These are phyloP conservation scores for Diddensiella caesifluorescens DNA, from an alignment of 805 yeast genomes.

Conservation along the genomic window DNA sequence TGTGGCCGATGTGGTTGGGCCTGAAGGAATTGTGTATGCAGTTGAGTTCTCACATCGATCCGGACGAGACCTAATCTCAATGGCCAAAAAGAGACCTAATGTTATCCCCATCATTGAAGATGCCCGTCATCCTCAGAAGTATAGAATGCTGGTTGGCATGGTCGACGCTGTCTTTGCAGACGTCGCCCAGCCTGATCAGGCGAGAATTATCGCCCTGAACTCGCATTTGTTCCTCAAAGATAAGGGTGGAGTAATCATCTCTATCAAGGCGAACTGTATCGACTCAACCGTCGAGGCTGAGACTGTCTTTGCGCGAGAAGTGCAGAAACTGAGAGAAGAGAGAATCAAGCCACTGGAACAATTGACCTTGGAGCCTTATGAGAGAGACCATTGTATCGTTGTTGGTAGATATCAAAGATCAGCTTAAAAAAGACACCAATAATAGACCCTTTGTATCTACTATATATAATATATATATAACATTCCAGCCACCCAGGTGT, in stretches of 20 bases:
- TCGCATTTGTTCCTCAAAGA: conserved; percentile 97
- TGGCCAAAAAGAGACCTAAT: conserved; percentile 99
- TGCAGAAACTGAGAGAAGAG: conserved; percentile 97
- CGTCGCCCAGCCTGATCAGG: conserved; percentile 99
- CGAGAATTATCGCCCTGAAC: conserved; percentile 98
- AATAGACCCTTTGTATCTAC: neutral
- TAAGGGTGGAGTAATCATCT: conserved; percentile 97
- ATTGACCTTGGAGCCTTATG: conserved; percentile 98
- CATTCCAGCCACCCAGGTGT: too few species aligned
- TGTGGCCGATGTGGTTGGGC: conserved; percentile 97
- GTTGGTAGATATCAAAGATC: conserved; percentile 95
- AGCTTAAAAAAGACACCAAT: conserved; percentile 13
- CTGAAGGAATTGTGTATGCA: conserved; percentile 98
- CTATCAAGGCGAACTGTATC: conserved; percentile 99
- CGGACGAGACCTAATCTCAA: conserved; percentile 97
- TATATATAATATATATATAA: neutral
- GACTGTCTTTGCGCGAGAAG: conserved; percentile 99
- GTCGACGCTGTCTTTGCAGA: conserved; percentile 98
- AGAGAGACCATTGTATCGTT: conserved; percentile 99
- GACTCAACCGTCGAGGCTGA: conserved; percentile 99
- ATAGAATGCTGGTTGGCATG: conserved; percentile 98
- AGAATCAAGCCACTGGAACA: conserved; percentile 98
- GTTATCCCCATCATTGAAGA: conserved; percentile 98
- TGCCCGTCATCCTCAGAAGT: conserved; percentile 99
- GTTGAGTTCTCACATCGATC: conserved; percentile 99